phyloP scores from a whole-genome alignment of 768 basidiomycete species.

The Naganishia vishniacii region DNA sequence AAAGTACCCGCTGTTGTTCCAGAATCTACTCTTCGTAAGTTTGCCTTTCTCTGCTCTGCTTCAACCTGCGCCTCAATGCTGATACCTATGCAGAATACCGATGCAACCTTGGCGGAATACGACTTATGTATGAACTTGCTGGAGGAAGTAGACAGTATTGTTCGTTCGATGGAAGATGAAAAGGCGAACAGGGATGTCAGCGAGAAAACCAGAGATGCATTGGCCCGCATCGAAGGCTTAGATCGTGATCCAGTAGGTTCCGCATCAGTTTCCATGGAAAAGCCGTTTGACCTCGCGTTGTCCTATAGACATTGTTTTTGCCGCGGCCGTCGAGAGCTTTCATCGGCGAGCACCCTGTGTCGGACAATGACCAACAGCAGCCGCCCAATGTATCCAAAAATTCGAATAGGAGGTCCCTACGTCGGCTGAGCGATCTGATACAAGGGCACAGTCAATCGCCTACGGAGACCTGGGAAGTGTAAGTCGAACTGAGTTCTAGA shows the following conservation, averaged over 20 bases:
- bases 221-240: conserved; percentile 91
- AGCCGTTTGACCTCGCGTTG: background rate
- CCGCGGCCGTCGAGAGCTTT: conserved; percentile 84
- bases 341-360: conserved; percentile 59
- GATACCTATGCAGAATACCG: conserved; percentile 54
- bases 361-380: conserved; percentile 21
- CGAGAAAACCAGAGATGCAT: conserved; percentile 87
- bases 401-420: conserved; percentile 72
- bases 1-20: conserved; percentile 95
- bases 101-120: conserved; percentile 94
- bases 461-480: conserved; percentile 87
- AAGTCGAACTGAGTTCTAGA: conserved; percentile 25
- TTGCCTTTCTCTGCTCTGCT: background rate
- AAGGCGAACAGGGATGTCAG: conserved; percentile 95
- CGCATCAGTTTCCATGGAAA: background rate
- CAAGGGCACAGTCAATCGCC: conserved; percentile 56
- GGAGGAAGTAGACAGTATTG: conserved; percentile 91
- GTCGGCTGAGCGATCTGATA: conserved; percentile 83
- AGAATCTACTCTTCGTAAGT: conserved; percentile 74
- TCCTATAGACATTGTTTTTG: conserved; percentile 50
- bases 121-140: conserved; percentile 90
- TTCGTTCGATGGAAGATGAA: conserved; percentile 94
- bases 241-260: conserved; percentile 75
- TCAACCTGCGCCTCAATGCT: background rate
- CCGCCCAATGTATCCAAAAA: conserved; percentile 50